phyloP scores from a whole-genome alignment of 2,329 filamentous ascomycete species.

The Colletotrichum horii region DNA sequence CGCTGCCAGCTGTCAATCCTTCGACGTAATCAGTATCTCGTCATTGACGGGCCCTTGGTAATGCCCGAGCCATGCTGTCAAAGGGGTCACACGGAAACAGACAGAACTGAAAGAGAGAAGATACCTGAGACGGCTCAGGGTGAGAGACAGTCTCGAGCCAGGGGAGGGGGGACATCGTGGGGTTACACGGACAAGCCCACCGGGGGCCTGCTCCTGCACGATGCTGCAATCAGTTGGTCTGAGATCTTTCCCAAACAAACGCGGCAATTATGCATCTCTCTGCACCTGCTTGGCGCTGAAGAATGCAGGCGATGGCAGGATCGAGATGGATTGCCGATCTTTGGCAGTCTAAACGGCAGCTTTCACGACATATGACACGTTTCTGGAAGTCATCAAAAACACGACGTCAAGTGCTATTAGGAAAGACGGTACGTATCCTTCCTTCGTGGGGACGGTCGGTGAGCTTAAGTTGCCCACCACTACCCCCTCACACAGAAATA shows the following conservation, averaged over 20 bases:
- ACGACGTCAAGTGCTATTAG: not conserved
- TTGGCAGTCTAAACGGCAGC: not conserved
- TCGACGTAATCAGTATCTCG: not conserved
- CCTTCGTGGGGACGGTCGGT: not conserved
- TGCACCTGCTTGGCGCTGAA: not conserved
- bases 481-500: not conserved
- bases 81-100: not conserved
- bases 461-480: not conserved
- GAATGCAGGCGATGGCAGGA: not conserved
- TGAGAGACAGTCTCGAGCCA: not conserved
- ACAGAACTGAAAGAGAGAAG: not conserved
- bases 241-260: not conserved
- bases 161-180: not conserved
- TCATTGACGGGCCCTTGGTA: not conserved
- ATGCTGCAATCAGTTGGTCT: constrained; percentile 9
- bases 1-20: not conserved
- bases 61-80: not conserved
- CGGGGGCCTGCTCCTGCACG: not conserved
- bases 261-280: not conserved
- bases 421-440: not conserved
- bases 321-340: not conserved
- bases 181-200: not conserved
- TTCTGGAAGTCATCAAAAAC: not conserved
- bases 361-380: not conserved
- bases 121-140: not conserved